Conservation (phyloP, 768 basidiomycete species). For the Lactarius sanguifluus region DNA sequence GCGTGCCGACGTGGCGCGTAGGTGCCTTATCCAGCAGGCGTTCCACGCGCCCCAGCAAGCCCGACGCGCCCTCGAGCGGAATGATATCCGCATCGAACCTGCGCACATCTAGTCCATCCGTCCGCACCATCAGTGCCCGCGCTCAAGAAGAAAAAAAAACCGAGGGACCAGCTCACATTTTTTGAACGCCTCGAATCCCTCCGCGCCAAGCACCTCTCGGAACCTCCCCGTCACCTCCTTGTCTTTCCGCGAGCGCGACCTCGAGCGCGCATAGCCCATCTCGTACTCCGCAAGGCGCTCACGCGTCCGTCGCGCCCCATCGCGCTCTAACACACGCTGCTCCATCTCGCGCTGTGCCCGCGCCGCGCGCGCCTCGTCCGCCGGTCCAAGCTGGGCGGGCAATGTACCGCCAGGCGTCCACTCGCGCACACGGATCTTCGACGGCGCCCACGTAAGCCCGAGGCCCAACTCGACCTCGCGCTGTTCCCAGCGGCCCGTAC, state of each 20-base stretch:
- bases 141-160: background rate
- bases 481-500: conserved; percentile 26
- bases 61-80: conserved; percentile 70
- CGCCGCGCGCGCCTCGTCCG: conserved; percentile 18
- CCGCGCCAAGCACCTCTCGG: conserved; percentile 25
- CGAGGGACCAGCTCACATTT: conserved; percentile 49
- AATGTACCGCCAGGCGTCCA: conserved; percentile 19
- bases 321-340: conserved; percentile 29
- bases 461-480: conserved; percentile 29
- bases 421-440: conserved; percentile 30
- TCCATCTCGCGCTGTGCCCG: conserved; percentile 32
- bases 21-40: conserved; percentile 52
- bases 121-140: background rate
- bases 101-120: conserved; percentile 58
- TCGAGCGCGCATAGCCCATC: conserved; percentile 30
- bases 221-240: conserved; percentile 28
- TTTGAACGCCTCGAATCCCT: conserved; percentile 42
- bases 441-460: conserved; percentile 30
- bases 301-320: conserved; percentile 29
- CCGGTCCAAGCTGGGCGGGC: background rate
- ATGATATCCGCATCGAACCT: conserved; percentile 74
- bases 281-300: conserved; percentile 34
- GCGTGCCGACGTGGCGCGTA: conserved; percentile 41
- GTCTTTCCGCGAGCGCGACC: conserved; percentile 19
- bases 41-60: conserved; percentile 65